Conservation (phyloP, 345 rosid genomes). For the Bruguiera gymnorhiza region DNA sequence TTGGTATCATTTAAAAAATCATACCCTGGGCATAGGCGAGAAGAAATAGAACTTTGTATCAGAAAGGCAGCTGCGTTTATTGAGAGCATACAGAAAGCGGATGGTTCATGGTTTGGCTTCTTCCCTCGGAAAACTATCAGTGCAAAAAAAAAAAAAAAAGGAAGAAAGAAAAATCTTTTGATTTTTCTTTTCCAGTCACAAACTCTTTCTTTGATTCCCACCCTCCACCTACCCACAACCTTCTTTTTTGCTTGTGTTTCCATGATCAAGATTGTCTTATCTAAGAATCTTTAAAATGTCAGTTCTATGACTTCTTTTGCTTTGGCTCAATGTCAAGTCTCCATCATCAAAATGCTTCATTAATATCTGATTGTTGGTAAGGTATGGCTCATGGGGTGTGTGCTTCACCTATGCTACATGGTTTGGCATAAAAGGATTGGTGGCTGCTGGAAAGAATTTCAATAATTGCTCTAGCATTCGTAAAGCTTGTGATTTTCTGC, state of each 20-base stretch:
- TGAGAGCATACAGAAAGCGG: conserved; percentile 64
- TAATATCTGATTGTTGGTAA: conserved; percentile 16
- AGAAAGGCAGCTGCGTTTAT: conserved; percentile 59
- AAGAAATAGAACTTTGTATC: conserved; percentile 72
- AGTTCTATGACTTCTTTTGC: neutral
- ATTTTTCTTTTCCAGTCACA: neutral
- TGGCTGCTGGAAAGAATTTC: conserved; percentile 70
- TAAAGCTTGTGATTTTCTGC: conserved; percentile 79
- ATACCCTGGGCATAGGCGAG: conserved; percentile 70
- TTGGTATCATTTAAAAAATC: conserved; percentile 59
- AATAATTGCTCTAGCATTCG: conserved; percentile 51
- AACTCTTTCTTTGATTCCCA: too few relatives aligned
- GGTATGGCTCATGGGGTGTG: conserved; percentile 98
- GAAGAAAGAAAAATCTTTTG: neutral
- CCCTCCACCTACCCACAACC: too few relatives aligned
- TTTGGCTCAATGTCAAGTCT: neutral
- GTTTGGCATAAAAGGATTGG: conserved; percentile 79
- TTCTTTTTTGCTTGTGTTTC: neutral
- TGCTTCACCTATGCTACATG: conserved; percentile 83
- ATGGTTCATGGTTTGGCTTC: conserved; percentile 90
- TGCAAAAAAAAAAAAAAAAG: too few relatives aligned
- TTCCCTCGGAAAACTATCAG: neutral
- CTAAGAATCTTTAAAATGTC: neutral
- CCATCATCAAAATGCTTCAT: neutral
- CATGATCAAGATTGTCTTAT: neutral